Percentiles rank a stretch among this genome's conserved stretches.
These are phyloP conservation scores for Cnidoscolus chayamansa DNA, from an alignment of 441 rosid species.

Conservation along the genomic window DNA sequence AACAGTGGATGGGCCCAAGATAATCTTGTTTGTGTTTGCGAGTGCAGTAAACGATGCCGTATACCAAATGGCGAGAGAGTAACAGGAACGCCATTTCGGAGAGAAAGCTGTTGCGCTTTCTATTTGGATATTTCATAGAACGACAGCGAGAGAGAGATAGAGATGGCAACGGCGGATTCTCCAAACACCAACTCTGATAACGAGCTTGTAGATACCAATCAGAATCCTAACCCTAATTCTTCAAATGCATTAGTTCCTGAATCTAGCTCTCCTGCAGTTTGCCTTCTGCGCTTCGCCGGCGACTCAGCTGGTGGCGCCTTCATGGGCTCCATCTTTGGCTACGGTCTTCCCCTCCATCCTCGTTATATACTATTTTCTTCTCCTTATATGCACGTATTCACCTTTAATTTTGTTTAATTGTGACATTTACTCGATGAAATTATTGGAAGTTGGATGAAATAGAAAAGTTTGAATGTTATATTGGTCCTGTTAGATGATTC, in stretches of 20 bases:
- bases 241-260: slow-evolving; percentile 41
- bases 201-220: slow-evolving; percentile 29
- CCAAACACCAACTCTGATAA: slow-evolving; percentile 35
- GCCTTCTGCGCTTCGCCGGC: slow-evolving; percentile 65
- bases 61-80: too few relatives aligned
- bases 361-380: background rate
- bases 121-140: background rate
- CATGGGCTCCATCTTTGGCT: slow-evolving; percentile 86
- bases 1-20: too few relatives aligned
- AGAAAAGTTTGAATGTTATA: too few relatives aligned
- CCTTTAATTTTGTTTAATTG: too few relatives aligned
- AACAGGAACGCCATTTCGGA: too few relatives aligned
- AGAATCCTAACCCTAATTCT: slow-evolving; percentile 23
- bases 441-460: background rate
- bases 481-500: too few relatives aligned
- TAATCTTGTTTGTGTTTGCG: too few relatives aligned
- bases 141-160: background rate
- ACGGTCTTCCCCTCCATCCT: slow-evolving; percentile 34
- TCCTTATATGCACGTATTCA: too few relatives aligned
- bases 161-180: slow-evolving; percentile 52
- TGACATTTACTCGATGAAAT: background rate
- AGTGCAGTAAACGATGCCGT: too few relatives aligned
- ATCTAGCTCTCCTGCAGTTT: slow-evolving; percentile 47
- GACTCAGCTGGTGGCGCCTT: slow-evolving; percentile 87
- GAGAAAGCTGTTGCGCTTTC: background rate